Conservation (phyloP, 2,329 filamentous ascomycete genomes). For the Fusarium nygamai region DNA sequence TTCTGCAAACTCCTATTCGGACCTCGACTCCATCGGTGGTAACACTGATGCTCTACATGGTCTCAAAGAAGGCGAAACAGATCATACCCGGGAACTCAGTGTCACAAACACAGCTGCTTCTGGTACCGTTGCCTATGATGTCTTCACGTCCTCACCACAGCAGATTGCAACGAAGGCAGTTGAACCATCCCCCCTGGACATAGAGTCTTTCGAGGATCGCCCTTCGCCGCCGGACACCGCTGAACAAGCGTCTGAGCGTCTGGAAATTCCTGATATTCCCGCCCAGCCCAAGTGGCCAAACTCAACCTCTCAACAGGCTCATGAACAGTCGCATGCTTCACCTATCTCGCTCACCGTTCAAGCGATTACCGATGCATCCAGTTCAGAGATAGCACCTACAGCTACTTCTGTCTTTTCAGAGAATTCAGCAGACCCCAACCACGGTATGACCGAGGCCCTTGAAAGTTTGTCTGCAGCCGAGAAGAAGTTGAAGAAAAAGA, state of each 20-base stretch:
- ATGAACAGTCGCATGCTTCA: neutral
- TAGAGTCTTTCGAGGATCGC: neutral
- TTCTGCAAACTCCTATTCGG: neutral
- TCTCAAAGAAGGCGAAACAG: neutral
- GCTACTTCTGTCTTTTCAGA: neutral
- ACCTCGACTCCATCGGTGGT: neutral
- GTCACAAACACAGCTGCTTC: neutral
- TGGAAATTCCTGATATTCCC: neutral
- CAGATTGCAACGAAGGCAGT: neutral
- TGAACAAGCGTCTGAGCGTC: neutral
- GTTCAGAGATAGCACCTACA: neutral
- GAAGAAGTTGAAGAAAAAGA: conserved; percentile 8
- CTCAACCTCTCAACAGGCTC: neutral
- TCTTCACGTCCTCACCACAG: neutral
- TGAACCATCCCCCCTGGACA: neutral
- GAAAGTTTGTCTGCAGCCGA: conserved; percentile 5
- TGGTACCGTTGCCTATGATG: neutral
- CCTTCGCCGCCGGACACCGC: neutral
- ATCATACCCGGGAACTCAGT: neutral
- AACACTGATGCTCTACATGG: neutral
- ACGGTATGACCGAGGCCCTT: neutral
- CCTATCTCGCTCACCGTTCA: neutral
- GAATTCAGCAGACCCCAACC: neutral
- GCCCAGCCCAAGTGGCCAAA: neutral
- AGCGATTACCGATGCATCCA: neutral